Percentiles rank a stretch among this genome's conserved stretches.
phyloP scores from a whole-genome alignment of 108 stramenopile genomes.

The Seminavis robusta region DNA sequence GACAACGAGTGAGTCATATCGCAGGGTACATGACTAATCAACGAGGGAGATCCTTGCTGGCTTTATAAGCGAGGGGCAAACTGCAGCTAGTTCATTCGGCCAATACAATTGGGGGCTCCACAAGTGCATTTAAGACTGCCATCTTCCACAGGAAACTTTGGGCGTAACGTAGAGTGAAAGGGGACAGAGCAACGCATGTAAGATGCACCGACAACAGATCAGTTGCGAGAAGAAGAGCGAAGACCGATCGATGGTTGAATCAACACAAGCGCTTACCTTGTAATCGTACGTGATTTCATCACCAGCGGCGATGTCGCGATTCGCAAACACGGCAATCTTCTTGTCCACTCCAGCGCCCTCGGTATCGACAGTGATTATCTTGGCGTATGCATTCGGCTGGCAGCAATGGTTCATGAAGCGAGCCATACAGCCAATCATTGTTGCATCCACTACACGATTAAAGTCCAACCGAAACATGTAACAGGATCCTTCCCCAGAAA shows the following conservation, averaged over 20 bases:
- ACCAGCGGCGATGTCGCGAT: constrained; percentile 71
- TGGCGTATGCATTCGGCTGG: constrained; percentile 85
- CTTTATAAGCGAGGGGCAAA: too few relatives aligned
- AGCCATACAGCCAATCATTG: constrained; percentile 85
- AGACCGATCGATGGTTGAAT: too few relatives aligned
- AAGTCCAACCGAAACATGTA: constrained; percentile 90
- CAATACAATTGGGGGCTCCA: constrained; percentile 76
- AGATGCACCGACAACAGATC: not conserved
- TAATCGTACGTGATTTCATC: constrained; percentile 86
- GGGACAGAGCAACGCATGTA: not conserved
- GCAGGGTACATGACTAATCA: too few relatives aligned
- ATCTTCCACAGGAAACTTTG: constrained; percentile 85
- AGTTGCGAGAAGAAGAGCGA: not conserved
- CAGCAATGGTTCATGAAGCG: constrained; percentile 94
- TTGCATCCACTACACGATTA: constrained; percentile 87
- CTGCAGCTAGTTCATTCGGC: constrained; percentile 72
- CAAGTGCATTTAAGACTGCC: constrained; percentile 66
- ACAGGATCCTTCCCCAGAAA: constrained; percentile 81
- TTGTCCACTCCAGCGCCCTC: constrained; percentile 47
- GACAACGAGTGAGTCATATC: too few relatives aligned
- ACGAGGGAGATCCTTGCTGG: too few relatives aligned
- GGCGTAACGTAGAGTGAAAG: not conserved
- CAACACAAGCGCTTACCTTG: not conserved
- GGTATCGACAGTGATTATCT: constrained; percentile 66
- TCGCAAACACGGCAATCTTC: constrained; percentile 88